A percentile compares a stretch with the other conserved stretches of the same genome.
Conservation (phyloP, 805 yeast genomes). For the Metschnikowia vanudenii region DNA sequence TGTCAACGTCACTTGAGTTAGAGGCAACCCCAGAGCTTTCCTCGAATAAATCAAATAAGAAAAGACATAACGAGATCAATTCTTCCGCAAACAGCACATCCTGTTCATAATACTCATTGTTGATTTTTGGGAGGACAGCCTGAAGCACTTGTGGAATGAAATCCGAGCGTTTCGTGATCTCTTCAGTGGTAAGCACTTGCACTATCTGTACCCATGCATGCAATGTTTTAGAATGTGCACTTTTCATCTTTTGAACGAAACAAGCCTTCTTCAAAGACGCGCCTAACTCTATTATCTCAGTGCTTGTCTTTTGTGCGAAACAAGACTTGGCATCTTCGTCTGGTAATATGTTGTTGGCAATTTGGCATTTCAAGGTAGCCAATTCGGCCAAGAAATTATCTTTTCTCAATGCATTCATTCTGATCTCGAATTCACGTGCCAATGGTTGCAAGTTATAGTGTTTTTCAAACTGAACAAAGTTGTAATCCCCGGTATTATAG, state of each 20-base stretch:
- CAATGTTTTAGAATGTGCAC: slow-evolving; percentile 57
- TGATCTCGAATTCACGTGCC: slow-evolving; percentile 32
- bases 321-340: slow-evolving; percentile 22
- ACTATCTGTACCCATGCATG: slow-evolving; percentile 84
- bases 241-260: slow-evolving; percentile 46
- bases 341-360: slow-evolving; percentile 15
- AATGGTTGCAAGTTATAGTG: slow-evolving; percentile 35
- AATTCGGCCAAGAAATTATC: slow-evolving; percentile 25
- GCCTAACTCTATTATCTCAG: slow-evolving; percentile 28
- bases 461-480: slow-evolving; percentile 27
- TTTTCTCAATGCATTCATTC: background rate
- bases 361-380: slow-evolving; percentile 23
- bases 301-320: slow-evolving; percentile 28
- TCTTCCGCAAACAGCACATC: slow-evolving; percentile 72
- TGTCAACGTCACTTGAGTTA: slow-evolving; percentile 5
- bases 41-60: slow-evolving; percentile 58
- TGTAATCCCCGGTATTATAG: slow-evolving; percentile 42
- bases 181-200: slow-evolving; percentile 68
- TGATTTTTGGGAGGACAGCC: slow-evolving; percentile 69
- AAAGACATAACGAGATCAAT: slow-evolving; percentile 70
- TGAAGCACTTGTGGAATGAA: slow-evolving; percentile 79
- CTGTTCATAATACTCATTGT: slow-evolving; percentile 61
- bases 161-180: slow-evolving; percentile 35
- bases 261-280: slow-evolving; percentile 45
- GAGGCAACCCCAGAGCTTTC: slow-evolving; percentile 21